Base-by-base conservation (phyloP, 306 rosid species). In the Trifolium pratense region DNA sequence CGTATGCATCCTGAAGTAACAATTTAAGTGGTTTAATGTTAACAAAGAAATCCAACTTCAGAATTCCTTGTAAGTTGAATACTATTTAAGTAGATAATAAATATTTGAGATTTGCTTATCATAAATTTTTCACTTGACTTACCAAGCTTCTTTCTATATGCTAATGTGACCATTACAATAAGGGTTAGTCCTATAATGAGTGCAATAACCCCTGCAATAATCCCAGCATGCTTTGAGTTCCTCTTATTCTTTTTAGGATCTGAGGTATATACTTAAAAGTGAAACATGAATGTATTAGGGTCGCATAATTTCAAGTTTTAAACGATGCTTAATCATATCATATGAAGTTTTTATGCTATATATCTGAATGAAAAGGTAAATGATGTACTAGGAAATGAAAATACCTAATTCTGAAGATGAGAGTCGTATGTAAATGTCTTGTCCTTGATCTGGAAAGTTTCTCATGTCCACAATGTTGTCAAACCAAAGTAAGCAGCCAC, bases 401-500 rank as follows among this genome's bases (percentile, higher is more conserved):
- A 17, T 52, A 52, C 58, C 58, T 17, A 52, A 18, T 18, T 52
- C 58, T 52, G 26, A 52, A 52, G 58, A 52, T 18, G 58, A 26
- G 13, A 52, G 58, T 18, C 58, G 5, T 52, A 52, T 52, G 14
- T 2, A 52, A 18, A 52, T 52, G 14, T 52, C 58, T 52, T 52
- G 58, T 52, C 58, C 58, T 52, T 52, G 58, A 16, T 48, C 49
- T 7, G 1, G 2, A 7, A 10, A 34, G 42, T 12, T 51, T 63
- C 66, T 81, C 9, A 82, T 70, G 43, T 84, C 88, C 65, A 78
- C 11, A 25, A 83, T 40, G 23, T 65, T 25, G 43, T 53, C 43
- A 11, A 74, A 75, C 87, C 88, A 79, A 60, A 84, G 21, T 31
- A 82, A 0, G 70, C 88, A 84, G 9, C 86, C 86, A 34, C 75